phyloP scores from a whole-genome alignment of 2,329 filamentous ascomycete genomes.

The Rutstroemia sp. region DNA sequence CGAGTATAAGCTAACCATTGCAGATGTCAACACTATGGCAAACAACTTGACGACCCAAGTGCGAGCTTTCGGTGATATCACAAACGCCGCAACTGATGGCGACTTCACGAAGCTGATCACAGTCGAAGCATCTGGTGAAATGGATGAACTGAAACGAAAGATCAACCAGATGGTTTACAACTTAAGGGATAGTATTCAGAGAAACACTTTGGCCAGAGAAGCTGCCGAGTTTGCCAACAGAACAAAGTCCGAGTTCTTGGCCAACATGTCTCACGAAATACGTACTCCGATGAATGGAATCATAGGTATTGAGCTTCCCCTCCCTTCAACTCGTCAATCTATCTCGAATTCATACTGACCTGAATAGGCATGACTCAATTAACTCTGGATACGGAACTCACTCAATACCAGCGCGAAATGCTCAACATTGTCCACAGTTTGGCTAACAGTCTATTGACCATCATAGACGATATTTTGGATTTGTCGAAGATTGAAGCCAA shows the following conservation, averaged over 20 bases:
- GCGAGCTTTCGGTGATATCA: constrained; percentile 95
- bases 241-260: constrained; percentile 96
- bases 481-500: constrained; percentile 84
- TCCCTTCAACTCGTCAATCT: no score
- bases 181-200: constrained; percentile 88
- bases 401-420: constrained; percentile 95
- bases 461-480: constrained; percentile 81
- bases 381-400: constrained; percentile 89
- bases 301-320: constrained; percentile 17
- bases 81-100: constrained; percentile 92
- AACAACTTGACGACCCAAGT: constrained; percentile 89
- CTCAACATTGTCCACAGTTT: constrained; percentile 96
- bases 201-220: constrained; percentile 91
- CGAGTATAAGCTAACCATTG: background rate
- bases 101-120: constrained; percentile 97
- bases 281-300: constrained; percentile 57
- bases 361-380: constrained; percentile 66
- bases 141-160: constrained; percentile 98
- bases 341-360: no score
- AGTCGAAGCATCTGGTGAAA: constrained; percentile 94
- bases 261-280: constrained; percentile 99
- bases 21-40: constrained; percentile 32
- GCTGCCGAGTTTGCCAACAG: constrained; percentile 95
- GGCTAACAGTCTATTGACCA: constrained; percentile 91
- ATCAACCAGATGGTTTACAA: constrained; percentile 99